phyloP scores from a whole-genome alignment of 1,284 basidiomycete species.

The Quambalaria eucalypti region DNA sequence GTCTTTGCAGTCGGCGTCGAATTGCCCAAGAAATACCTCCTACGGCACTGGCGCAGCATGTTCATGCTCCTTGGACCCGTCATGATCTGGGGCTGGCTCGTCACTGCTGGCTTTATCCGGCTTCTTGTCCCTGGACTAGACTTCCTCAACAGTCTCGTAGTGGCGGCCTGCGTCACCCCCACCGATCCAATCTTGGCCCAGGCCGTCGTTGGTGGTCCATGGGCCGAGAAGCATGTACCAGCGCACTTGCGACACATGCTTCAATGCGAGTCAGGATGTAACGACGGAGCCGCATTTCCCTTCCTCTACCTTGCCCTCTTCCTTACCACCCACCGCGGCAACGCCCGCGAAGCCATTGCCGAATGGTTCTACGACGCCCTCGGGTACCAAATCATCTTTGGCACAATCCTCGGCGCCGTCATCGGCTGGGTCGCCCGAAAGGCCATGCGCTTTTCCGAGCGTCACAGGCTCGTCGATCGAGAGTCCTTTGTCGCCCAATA shows the following conservation, averaged over 20 bases:
- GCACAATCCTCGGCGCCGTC: constrained; percentile 66
- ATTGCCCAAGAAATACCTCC: constrained; percentile 59
- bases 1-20: constrained; percentile 93
- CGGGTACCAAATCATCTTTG: constrained; percentile 72
- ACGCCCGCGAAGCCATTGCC: constrained; percentile 56
- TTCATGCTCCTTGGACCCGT: constrained; percentile 77
- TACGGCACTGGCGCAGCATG: constrained; percentile 78
- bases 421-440: constrained; percentile 78
- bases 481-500: constrained; percentile 89
- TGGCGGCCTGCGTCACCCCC: constrained; percentile 88
- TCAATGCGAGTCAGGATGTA: constrained; percentile 83
- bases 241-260: constrained; percentile 85
- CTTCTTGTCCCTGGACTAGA: constrained; percentile 30
- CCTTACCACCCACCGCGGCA: constrained; percentile 63
- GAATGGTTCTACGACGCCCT: constrained; percentile 45
- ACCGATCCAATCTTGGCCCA: constrained; percentile 69
- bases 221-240: constrained; percentile 95
- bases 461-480: constrained; percentile 80
- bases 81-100: constrained; percentile 77
- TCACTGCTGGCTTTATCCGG: constrained; percentile 57
- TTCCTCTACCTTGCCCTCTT: constrained; percentile 91
- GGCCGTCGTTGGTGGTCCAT: constrained; percentile 82
- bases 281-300: constrained; percentile 68
- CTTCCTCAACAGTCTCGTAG: constrained; percentile 55
- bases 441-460: constrained; percentile 89